phyloP scores from a whole-genome alignment of 257 asterid species.

The Solanum commersonii region DNA sequence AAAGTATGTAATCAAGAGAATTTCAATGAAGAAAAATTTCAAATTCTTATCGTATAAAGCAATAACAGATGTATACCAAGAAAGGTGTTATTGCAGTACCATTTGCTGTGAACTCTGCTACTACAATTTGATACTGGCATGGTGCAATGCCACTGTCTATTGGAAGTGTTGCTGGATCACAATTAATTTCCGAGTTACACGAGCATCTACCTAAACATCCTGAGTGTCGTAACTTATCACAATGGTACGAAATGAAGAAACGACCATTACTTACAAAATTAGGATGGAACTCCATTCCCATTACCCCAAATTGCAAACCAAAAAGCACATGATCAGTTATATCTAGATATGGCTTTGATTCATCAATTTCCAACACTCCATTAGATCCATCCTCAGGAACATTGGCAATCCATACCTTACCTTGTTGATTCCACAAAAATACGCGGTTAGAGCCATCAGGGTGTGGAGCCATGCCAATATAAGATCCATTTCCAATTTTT shows the following conservation, averaged over 20 bases:
- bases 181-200: slow-evolving; percentile 52
- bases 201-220: slow-evolving; percentile 78
- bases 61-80: slow-evolving; percentile 21
- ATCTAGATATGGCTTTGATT: slow-evolving; percentile 55
- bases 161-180: slow-evolving; percentile 53
- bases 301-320: slow-evolving; percentile 56
- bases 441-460: slow-evolving; percentile 83
- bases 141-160: slow-evolving; percentile 58
- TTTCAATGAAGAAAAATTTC: not conserved
- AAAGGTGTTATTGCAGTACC: slow-evolving; percentile 47
- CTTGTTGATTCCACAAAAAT: slow-evolving; percentile 73
- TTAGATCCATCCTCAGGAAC: slow-evolving; percentile 58
- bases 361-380: slow-evolving; percentile 40
- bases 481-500: slow-evolving; percentile 64
- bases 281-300: slow-evolving; percentile 82
- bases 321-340: slow-evolving; percentile 59
- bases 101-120: slow-evolving; percentile 68
- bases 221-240: slow-evolving; percentile 71
- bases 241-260: slow-evolving; percentile 62
- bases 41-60: not conserved
- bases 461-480: slow-evolving; percentile 67
- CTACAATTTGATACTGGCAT: slow-evolving; percentile 65
- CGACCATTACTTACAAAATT: slow-evolving; percentile 58
- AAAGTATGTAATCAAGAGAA: not conserved
- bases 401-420: slow-evolving; percentile 63